Conservation (phyloP, 345 rosid genomes). For the Mangifera indica region DNA sequence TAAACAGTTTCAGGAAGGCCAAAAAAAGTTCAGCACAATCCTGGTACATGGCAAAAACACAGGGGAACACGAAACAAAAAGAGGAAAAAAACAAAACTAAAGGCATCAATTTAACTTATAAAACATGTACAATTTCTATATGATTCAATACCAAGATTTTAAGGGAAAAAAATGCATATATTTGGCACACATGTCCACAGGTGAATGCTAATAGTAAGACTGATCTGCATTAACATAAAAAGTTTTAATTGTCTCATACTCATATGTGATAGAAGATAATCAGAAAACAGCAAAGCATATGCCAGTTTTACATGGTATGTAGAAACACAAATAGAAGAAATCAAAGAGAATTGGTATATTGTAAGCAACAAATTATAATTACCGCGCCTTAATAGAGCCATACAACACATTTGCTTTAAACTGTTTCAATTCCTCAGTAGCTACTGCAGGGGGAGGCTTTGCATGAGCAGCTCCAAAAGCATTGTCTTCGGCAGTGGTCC, state of each 20-base stretch:
- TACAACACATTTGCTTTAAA: constrained; percentile 37
- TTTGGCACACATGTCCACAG: constrained; percentile 7
- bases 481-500: constrained; percentile 39
- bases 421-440: constrained; percentile 49
- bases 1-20: background rate
- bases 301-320: background rate
- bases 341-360: constrained; percentile 2
- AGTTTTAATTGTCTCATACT: background rate
- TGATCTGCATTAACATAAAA: constrained; percentile 18
- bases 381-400: constrained; percentile 46
- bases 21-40: background rate
- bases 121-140: background rate
- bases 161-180: background rate
- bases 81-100: background rate
- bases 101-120: background rate
- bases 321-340: constrained; percentile 4
- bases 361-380: constrained; percentile 6
- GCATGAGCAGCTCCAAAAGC: constrained; percentile 43
- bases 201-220: background rate
- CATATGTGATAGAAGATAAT: background rate
- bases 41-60: background rate
- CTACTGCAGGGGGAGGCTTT: constrained; percentile 41
- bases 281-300: constrained; percentile 2
- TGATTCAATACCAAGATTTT: background rate
- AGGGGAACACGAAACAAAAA: background rate